Evolutionary conservation across 371 early-diverging fungal species (phyloP).

Genomic region (Syncephalis plumigaleata): DNA sequence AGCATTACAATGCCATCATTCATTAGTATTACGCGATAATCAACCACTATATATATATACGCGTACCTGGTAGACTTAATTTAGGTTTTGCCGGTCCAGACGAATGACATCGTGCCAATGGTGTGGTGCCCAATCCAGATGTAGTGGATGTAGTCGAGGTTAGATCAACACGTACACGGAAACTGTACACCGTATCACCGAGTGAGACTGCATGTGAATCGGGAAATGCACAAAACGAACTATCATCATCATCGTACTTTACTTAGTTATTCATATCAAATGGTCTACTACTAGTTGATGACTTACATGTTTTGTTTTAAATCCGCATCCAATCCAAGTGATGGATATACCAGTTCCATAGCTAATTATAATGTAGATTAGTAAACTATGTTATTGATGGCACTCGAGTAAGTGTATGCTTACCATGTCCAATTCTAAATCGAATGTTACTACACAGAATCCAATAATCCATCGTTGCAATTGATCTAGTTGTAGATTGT

Average conservation of each 20-base stretch:
- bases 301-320: conserved; percentile 56
- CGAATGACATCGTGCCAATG: conserved; percentile 14
- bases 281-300: not conserved
- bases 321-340: conserved; percentile 48
- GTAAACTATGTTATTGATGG: not conserved
- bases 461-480: conserved; percentile 73
- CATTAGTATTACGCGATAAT: conserved; percentile 7
- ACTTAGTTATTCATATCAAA: too few species aligned
- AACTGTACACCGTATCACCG: conserved; percentile 82
- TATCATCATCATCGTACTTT: conserved; percentile 8
- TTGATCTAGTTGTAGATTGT: conserved; percentile 20
- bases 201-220: conserved; percentile 82
- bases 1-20: too few species aligned
- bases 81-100: not conserved
- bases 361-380: conserved; percentile 24
- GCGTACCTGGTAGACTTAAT: not conserved
- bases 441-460: conserved; percentile 86
- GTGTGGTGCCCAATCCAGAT: conserved; percentile 33
- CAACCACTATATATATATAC: not conserved
- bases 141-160: conserved; percentile 15
- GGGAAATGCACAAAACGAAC: conserved; percentile 88
- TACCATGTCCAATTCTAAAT: conserved; percentile 85
- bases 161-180: conserved; percentile 41
- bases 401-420: conserved; percentile 9
- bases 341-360: conserved; percentile 71